Evolutionary conservation across 2,329 filamentous ascomycete species (phyloP).

Genomic region (Neurospora sp.): DNA sequence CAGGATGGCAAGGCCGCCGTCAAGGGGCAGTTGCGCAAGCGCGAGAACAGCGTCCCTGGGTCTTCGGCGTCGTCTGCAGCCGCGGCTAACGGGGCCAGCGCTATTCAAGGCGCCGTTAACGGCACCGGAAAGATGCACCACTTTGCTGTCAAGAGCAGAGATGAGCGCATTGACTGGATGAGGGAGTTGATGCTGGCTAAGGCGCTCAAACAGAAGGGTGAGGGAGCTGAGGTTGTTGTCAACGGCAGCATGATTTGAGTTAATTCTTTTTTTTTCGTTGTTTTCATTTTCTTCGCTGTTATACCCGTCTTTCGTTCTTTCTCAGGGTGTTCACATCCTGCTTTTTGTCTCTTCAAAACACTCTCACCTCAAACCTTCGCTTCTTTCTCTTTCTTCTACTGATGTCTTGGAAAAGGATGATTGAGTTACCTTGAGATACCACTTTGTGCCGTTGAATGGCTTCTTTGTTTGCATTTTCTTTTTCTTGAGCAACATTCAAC

Average conservation of each 20-base stretch:
- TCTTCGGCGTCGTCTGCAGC: constrained; percentile 17
- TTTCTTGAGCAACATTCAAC: background rate
- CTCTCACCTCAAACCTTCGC: background rate
- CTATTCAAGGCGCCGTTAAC: constrained; percentile 35
- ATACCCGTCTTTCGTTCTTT: background rate
- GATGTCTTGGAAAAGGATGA: background rate
- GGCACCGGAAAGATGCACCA: constrained; percentile 78
- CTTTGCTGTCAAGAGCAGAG: constrained; percentile 77
- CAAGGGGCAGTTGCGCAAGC: constrained; percentile 33
- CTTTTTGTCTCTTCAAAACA: background rate
- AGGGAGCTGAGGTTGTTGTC: constrained; percentile 72
- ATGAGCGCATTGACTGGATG: constrained; percentile 97
- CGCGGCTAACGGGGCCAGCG: constrained; percentile 9
- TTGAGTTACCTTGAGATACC: background rate
- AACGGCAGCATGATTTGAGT: constrained; percentile 65
- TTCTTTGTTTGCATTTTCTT: background rate
- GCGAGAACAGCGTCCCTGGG: constrained; percentile 36
- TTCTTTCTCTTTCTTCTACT: background rate
- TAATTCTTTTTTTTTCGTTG: constrained; percentile 12
- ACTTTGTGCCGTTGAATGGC: background rate
- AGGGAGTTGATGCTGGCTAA: constrained; percentile 85
- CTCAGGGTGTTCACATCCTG: background rate
- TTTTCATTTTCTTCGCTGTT: constrained; percentile 14
- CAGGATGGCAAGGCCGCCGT: constrained; percentile 46
- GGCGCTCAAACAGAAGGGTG: constrained; percentile 72